Evolutionary conservation across 2,329 filamentous ascomycete genomes (phyloP), one percentile per base, ranked within the genome.

Genomic region (Sclerotiophoma versabilis): DNA sequence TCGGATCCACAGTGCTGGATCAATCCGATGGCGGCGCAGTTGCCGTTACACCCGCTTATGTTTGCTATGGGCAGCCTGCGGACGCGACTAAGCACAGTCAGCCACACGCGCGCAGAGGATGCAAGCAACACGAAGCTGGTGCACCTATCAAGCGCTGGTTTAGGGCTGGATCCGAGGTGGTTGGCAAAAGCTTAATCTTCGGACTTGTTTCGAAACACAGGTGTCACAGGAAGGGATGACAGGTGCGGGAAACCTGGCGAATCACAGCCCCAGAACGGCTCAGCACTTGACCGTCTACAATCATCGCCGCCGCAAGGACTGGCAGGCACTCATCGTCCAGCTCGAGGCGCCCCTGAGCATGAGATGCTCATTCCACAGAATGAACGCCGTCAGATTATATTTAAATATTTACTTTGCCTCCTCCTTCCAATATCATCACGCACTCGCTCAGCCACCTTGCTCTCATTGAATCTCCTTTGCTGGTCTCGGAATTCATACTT

Each of bases 111-210:
- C 27, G 39, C 41, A 41, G 7, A 30, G 38, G 10, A 29, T 38
- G 23, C 34, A 37, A 33, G 36, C 8, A 19, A 41, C 33, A 36
- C 39, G 39, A 49, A 49, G 41, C 39, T 49, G 39, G n/a, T 11
- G 23, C 23, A 46, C 39, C 45, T 42, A 45, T 39, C 34, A 54
- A 41, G 33, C 25, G 27, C 39, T 29, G 26, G 23, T 38, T 39
- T 17, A 45, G 27, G 25, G 33, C 44, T 45, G 34, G 41, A n/a
- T n/a, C 22, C 17, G 42, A 44, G 36, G 32, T 48, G 30, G 54
- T 60, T 63, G 63, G 64, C 64, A 51, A 63, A 64, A 60, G 60
- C 57, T 67, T 64, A 49, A 49, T 43, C 23, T 32, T 34, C 33
- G 27, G 45, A 9, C 17, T 45, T 54, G 51, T 54, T 54, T 54